Conservation (phyloP, 129 eudicot genomes). For the Apium graveolens region DNA sequence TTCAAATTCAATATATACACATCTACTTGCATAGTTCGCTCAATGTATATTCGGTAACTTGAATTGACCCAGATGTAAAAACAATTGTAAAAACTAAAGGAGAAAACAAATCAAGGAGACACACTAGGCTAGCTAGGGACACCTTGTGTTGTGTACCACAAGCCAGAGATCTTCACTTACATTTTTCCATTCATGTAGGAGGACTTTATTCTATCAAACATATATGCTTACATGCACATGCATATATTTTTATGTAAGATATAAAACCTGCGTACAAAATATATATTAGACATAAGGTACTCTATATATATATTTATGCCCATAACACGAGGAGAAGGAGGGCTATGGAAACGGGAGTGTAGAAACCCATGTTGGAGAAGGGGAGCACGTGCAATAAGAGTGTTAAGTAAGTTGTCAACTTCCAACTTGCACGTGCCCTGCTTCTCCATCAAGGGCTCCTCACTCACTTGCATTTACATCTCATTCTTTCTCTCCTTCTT, state of each 20-base stretch:
- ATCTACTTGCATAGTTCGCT: too few relatives aligned
- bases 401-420: background rate
- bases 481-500: too few relatives aligned
- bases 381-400: constrained; percentile 30
- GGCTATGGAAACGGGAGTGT: background rate
- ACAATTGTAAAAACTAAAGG: too few relatives aligned
- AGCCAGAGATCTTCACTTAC: background rate
- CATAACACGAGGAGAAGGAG: background rate
- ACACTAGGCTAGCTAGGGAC: too few relatives aligned
- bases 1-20: too few relatives aligned
- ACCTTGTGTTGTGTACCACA: background rate
- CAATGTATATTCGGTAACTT: too few relatives aligned
- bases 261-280: too few relatives aligned
- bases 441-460: constrained; percentile 31
- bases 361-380: constrained; percentile 33
- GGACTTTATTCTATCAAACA: background rate
- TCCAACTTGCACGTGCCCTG: constrained; percentile 34
- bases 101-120: background rate
- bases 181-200: background rate
- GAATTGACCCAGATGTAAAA: too few relatives aligned
- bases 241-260: background rate
- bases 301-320: background rate
- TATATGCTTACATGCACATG: background rate
- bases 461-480: background rate
- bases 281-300: background rate